Evolutionary conservation across 225 moss, liverwort and hornwort genomes (phyloP), one percentile per base, ranked within the genome.

Genomic region (Antitrichia curtipendula): DNA sequence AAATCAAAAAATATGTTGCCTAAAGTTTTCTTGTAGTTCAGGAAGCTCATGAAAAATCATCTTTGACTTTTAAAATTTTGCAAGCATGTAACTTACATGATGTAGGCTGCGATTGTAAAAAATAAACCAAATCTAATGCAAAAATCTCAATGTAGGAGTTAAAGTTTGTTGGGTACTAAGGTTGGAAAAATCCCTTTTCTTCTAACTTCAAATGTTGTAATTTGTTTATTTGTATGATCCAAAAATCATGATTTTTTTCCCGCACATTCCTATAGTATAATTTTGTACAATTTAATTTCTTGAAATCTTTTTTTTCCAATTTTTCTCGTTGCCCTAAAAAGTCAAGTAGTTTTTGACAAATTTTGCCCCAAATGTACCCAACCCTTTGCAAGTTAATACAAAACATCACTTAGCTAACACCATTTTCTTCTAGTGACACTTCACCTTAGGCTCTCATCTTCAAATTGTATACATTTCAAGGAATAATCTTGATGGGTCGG

Each of bases 381-480:
- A 10, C 2, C 20, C 5, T 74, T 0, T 50, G 21, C 0, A 3
- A 3, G 0, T 2, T 49, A 31, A 12, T 49, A 20, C 32, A 12
- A 74, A 49, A 20, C 12, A 49, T 49, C 0, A 0, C 20, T 12
- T 12, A 70, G 5, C 9, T 10, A 49, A 9, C 12, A 71, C 2
- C 0, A 31, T 32, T 12, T 49, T 1, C 12, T 49, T 12, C 3
- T 1, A 4, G 2, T 18, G 11, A 29, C 2, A 31, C 49, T 31
- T 31, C 47, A 45, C 11, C 4, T 16, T 13, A 25, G 9, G 19
- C 12, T 47, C 7, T 49, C 74, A 74, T 12, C 19, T 49, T 19
- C 19, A 73, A 12, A 73, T 47, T 47, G 50, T 50, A 1, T 50
- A 20, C 32, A 74, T 20, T 50, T 20, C 8, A 32, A 32, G 50